Percentiles rank a stretch among this genome's conserved stretches.
These are phyloP conservation scores for Mallotus repandus DNA, from an alignment of 441 rosid genomes.

Conservation along the genomic window DNA sequence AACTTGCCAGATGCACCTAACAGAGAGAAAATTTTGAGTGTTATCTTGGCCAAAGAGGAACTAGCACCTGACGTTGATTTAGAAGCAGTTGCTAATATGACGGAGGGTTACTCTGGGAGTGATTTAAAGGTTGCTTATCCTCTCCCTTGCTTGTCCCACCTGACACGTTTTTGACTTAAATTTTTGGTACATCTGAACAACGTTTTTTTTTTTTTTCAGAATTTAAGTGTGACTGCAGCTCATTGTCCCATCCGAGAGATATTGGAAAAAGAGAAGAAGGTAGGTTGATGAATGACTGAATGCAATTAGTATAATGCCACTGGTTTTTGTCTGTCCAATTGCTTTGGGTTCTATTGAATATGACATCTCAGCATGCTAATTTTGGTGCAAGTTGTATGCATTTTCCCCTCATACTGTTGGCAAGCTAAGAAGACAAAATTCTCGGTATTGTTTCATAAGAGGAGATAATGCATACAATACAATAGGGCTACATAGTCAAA, in stretches of 20 bases:
- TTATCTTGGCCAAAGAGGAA: constrained; percentile 90
- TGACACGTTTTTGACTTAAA: not conserved
- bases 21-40: constrained; percentile 75
- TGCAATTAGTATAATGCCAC: not conserved
- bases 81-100: constrained; percentile 85
- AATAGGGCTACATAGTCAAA: not conserved
- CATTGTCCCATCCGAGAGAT: constrained; percentile 97
- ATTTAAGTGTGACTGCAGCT: constrained; percentile 93
- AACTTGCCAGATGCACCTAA: constrained; percentile 88
- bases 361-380: not conserved
- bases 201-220: constrained; percentile 45
- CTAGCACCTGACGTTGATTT: constrained; percentile 65
- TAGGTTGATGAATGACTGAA: constrained; percentile 31
- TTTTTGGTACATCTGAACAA: not conserved
- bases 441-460: not conserved
- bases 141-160: not conserved
- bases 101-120: constrained; percentile 98
- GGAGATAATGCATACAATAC: not conserved
- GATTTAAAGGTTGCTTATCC: constrained; percentile 72
- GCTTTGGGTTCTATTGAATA: not conserved
- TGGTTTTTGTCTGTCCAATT: not conserved
- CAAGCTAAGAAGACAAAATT: constrained; percentile 2
- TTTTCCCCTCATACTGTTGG: not conserved
- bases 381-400: too few relatives aligned
- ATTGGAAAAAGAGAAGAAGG: constrained; percentile 94